These are phyloP conservation scores for Dichomitus squalens DNA, from an alignment of 1,284 basidiomycete genomes.

Conservation along the genomic window DNA sequence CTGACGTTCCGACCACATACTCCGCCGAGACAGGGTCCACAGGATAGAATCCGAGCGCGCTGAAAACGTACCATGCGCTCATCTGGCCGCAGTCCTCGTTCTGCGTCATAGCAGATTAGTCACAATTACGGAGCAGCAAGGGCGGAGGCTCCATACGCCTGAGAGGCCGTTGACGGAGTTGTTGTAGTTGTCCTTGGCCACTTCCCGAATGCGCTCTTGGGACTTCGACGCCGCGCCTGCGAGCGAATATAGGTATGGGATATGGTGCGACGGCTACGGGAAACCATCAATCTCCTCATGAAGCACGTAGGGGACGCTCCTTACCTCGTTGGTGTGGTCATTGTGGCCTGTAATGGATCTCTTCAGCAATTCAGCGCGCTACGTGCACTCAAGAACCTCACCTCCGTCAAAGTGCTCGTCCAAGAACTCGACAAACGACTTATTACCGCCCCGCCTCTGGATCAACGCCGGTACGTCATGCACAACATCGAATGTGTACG, in stretches of 20 bases:
- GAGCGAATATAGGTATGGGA: constrained; percentile 80
- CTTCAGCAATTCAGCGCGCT: not conserved
- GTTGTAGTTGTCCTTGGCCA: constrained; percentile 68
- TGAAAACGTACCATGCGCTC: constrained; percentile 87
- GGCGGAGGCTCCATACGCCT: constrained; percentile 47
- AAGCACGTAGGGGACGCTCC: constrained; percentile 1
- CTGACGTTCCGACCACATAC: constrained; percentile 73
- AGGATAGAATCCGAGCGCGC: constrained; percentile 84
- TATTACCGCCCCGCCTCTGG: constrained; percentile 63
- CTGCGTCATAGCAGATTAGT: constrained; percentile 35
- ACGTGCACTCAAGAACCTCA: constrained; percentile 18
- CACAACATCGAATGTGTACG: constrained; percentile 78
- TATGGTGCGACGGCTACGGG: constrained; percentile 74
- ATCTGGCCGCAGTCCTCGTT: constrained; percentile 92
- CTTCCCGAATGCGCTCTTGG: constrained; percentile 69
- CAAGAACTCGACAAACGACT: constrained; percentile 65
- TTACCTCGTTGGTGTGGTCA: constrained; percentile 81
- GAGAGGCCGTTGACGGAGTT: constrained; percentile 67
- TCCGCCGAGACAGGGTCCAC: constrained; percentile 77
- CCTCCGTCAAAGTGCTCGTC: constrained; percentile 78
- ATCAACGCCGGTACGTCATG: constrained; percentile 72
- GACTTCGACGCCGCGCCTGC: constrained; percentile 71
- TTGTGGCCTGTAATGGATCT: constrained; percentile 64
- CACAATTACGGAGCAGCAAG: too few species aligned
- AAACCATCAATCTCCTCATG: not conserved